Evolutionary conservation across 352 stramenopile genomes (phyloP), one percentile per base, ranked within the genome.

Genomic region (Pythium scleroteichum): DNA sequence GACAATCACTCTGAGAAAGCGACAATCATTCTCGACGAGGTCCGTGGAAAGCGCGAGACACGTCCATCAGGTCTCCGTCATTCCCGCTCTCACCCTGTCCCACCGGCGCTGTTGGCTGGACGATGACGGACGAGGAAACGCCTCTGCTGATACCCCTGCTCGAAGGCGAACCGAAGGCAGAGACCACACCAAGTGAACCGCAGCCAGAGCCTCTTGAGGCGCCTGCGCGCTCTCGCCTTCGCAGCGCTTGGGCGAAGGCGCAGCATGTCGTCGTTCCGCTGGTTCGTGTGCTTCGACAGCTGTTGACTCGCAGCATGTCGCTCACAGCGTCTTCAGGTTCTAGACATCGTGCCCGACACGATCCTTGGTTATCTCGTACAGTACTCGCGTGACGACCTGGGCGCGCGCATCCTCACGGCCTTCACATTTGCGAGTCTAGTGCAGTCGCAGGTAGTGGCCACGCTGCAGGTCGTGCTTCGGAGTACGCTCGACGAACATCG

Each of bases 361-460:
- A 56, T 58, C 35, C 53, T 67, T 5, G 60, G 60, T 29, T 40
- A 47, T 1, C 46, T 67, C 13, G 60, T 67, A 4, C 60, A 67
- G 27, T 53, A 67, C 52, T 67, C 60, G 42, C 60, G 60, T 12
- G 51, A 67, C 29, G 60, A 67, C 44, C 60, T 51, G 4, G 60
- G 60, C 38, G 60, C 60, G n/a, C 60, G 60, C 44, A 67, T 67
- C 35, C 45, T 67, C 26, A 67, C 60, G 26, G 60, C 60, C 20
- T 67, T 67, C 39, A 58, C 60, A 10, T 62, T 67, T 22, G 52
- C 60, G 2, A 62, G 60, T 22, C 55, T 67, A 26, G 45, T 67
- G 9, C 51, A 58, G 44, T 50, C 33, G 4, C 45, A 58, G n/a
- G 50, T 67, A 19, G 52, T 67, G 22, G 33, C 46, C 13, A 26